A percentile compares a stretch with the other conserved stretches of the same genome.
phyloP scores from a whole-genome alignment of 805 yeast genomes.

The Danielia oregonensis region DNA sequence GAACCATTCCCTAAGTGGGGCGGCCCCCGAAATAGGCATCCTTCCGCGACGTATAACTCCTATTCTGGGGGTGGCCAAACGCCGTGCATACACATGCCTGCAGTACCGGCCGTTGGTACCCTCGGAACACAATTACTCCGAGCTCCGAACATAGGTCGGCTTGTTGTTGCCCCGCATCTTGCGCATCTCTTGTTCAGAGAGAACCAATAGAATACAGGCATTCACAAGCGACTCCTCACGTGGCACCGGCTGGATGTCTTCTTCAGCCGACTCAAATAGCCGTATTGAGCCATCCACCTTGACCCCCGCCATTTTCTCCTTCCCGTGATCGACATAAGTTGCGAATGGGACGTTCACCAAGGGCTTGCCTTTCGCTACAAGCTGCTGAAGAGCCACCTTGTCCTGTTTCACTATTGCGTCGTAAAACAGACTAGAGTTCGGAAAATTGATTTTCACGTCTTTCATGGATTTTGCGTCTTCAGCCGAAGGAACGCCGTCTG shows the following conservation, averaged over 20 bases:
- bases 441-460: conserved; percentile 10
- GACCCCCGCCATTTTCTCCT: conserved; percentile 18
- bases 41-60: too few relatives aligned
- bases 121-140: too few relatives aligned
- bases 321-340: conserved; percentile 25
- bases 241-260: conserved; percentile 15
- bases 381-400: conserved; percentile 16
- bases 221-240: conserved; percentile 22
- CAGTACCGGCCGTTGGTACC: too few relatives aligned
- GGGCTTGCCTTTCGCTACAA: conserved; percentile 15
- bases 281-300: conserved; percentile 23
- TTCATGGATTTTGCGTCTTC: conserved; percentile 5
- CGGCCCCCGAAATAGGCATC: too few relatives aligned
- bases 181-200: conserved; percentile 31
- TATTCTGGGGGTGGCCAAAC: too few relatives aligned
- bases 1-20: too few relatives aligned
- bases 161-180: conserved; percentile 31
- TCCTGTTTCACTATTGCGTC: conserved; percentile 20
- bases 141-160: conserved; percentile 13
- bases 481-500: conserved; percentile 17
- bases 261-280: conserved; percentile 10
- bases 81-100: too few relatives aligned
- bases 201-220: conserved; percentile 22
- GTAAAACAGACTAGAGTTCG: conserved; percentile 15
- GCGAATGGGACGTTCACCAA: conserved; percentile 27